Base-by-base conservation (phyloP, 176 grass and related monocot genomes). In the Oryza glaberrima region DNA sequence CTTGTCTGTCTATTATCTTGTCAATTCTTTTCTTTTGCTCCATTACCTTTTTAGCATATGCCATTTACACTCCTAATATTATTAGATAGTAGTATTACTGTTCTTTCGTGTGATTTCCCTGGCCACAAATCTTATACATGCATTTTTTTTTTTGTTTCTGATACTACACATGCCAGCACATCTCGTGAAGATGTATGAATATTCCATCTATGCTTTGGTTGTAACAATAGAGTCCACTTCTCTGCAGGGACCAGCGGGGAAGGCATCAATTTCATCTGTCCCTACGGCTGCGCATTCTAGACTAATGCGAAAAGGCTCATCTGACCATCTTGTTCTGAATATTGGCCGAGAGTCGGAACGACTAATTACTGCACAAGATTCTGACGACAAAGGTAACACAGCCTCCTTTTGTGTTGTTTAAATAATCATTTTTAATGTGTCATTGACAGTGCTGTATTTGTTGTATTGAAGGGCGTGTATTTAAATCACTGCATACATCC, bases 321-420 rank as follows among this genome's bases (percentile, higher is more conserved):
- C 86, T 4, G 96, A 98, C 79, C 96, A 98, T 98, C 91, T 98
- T 86, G 70, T 94, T 79, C 81, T 98, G 68, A 95, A 90, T 81
- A 93, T 98, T 75, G 89, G 91, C 67, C 72, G 89, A 47, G 96
- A 93, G 48, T 92, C 91, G 20, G 91, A 94, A 83, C 72, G 86
- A n/a, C 78, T 95, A 83, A 79, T 98, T 94, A 60, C 85, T 84
- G 61, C 77, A 38, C 80, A 88, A 54, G 96, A 95, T 88, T 88
- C 73, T 5, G 96, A 95, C 72, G 96, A 88, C 78, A 98, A 98
- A 89, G 96, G 96, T 98, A 93, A 58, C 51, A 15, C 64, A 79
- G 9, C 34, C 25, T 78, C 41, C 49, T 26, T 85, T 73, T 20
- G 20, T 2, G 12, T 73, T 54, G 84, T 19, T 64, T 49, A 41